phyloP scores from a whole-genome alignment of 306 rosid genomes.

The Dicorynia guianensis region DNA sequence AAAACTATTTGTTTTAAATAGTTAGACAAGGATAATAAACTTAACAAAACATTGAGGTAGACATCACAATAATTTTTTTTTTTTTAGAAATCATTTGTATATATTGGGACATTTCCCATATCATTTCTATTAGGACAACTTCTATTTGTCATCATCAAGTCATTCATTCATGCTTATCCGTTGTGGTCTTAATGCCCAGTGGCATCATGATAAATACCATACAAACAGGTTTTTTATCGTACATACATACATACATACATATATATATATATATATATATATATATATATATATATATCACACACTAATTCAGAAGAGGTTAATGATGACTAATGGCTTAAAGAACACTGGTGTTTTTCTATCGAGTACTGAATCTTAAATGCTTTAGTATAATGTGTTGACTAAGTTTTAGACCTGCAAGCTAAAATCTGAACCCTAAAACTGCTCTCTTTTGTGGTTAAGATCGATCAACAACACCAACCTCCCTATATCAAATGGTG shows the following conservation, averaged over 20 bases:
- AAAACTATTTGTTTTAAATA: too few relatives aligned
- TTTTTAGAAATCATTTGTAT: too few relatives aligned
- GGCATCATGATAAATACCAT: conserved; percentile 37
- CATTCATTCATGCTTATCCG: conserved; percentile 33
- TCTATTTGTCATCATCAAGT: conserved; percentile 42
- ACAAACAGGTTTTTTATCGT: conserved; percentile 27
- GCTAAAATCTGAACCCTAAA: conserved; percentile 42
- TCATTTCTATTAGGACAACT: conserved; percentile 34
- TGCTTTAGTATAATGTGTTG: conserved; percentile 54
- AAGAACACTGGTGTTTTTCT: conserved; percentile 46
- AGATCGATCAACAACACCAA: conserved; percentile 64
- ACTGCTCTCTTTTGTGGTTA: conserved; percentile 49
- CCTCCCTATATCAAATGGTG: conserved; percentile 46
- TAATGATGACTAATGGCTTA: conserved; percentile 48
- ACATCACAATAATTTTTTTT: too few relatives aligned
- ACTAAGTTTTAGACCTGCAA: conserved; percentile 52
- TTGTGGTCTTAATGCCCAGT: conserved; percentile 6
- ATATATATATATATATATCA: conserved; percentile 14
- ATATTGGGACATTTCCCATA: background rate
- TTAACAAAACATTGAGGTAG: too few relatives aligned
- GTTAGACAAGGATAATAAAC: too few relatives aligned
- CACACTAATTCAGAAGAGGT: conserved; percentile 25
- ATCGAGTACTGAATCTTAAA: conserved; percentile 41
- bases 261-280: conserved; percentile 14
- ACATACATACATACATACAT: too few relatives aligned